Conservation (phyloP, 2,329 filamentous ascomycete species). For the Bipolaris oryzae region DNA sequence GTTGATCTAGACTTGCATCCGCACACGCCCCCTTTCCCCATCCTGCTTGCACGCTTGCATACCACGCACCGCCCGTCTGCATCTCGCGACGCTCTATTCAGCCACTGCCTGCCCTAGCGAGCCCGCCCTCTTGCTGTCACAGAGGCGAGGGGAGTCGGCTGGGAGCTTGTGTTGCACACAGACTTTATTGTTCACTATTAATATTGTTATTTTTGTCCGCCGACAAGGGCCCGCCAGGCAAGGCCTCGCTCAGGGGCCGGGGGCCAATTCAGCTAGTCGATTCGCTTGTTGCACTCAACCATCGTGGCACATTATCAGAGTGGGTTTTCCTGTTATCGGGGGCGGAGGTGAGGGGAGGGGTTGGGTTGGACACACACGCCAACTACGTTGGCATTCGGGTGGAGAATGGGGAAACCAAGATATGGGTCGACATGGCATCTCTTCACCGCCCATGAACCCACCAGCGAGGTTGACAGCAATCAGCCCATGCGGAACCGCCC, state of each 20-base stretch:
- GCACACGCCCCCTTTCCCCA: constrained; percentile 20
- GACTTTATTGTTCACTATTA: not conserved
- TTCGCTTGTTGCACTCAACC: not conserved
- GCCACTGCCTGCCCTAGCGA: not conserved
- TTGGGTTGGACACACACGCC: not conserved
- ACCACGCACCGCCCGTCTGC: constrained; percentile 1
- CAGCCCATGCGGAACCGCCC: constrained; percentile 1
- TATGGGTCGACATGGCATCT: not conserved
- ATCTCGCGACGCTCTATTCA: constrained; percentile 1
- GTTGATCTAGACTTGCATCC: constrained; percentile 13
- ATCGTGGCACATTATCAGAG: not conserved
- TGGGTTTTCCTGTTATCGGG: not conserved
- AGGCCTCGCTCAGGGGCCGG: not conserved
- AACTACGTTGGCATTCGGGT: not conserved
- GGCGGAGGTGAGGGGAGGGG: not conserved
- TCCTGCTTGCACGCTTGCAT: constrained; percentile 8
- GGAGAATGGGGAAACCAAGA: not conserved
- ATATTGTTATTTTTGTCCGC: not conserved
- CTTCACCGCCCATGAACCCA: constrained; percentile 8
- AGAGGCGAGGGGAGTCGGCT: too few relatives aligned
- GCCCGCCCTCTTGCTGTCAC: not conserved
- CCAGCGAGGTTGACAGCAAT: constrained; percentile 1
- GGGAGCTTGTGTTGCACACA: not conserved
- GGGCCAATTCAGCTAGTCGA: not conserved
- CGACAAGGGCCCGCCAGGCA: not conserved